These are phyloP conservation scores for Setaria viridis DNA, from an alignment of 202 grass and related monocot genomes.

Conservation along the genomic window DNA sequence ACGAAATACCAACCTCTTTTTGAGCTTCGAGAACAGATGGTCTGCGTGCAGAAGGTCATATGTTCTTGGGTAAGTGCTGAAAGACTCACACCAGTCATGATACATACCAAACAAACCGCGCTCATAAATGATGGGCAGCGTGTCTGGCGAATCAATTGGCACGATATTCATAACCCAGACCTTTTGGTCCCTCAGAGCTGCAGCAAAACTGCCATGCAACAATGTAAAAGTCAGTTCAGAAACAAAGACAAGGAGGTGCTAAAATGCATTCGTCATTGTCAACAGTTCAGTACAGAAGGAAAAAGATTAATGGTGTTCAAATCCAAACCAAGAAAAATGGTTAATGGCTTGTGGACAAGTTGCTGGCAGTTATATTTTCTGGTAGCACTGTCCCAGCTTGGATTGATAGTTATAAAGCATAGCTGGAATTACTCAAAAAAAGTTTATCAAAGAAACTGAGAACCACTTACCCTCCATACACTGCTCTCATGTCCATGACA, in stretches of 20 bases:
- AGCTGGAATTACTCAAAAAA: background rate
- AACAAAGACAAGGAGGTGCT: background rate
- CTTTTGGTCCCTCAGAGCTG: constrained; percentile 75
- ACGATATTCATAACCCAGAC: constrained; percentile 99
- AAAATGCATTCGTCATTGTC: constrained; percentile 1
- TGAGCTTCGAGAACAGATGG: constrained; percentile 95
- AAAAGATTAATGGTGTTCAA: background rate
- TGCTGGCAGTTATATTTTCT: background rate
- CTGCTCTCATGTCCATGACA: constrained; percentile 98
- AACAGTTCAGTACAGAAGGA: background rate
- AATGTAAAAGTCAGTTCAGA: constrained; percentile 39
- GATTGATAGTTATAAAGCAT: background rate
- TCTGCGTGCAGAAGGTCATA: constrained; percentile 95
- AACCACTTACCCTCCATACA: constrained; percentile 92
- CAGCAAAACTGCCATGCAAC: constrained; percentile 77
- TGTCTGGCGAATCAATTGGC: constrained; percentile 88
- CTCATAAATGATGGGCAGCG: constrained; percentile 96
- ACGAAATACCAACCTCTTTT: constrained; percentile 65
- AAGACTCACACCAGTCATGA: constrained; percentile 99
- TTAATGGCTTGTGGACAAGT: background rate
- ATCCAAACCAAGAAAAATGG: constrained; percentile 17
- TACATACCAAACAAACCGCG: constrained; percentile 97
- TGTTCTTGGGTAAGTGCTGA: constrained; percentile 97
- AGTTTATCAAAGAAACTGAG: background rate
- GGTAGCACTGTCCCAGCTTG: background rate